phyloP scores from a whole-genome alignment of 345 rosid genomes.

The Eucalyptus virginea region DNA sequence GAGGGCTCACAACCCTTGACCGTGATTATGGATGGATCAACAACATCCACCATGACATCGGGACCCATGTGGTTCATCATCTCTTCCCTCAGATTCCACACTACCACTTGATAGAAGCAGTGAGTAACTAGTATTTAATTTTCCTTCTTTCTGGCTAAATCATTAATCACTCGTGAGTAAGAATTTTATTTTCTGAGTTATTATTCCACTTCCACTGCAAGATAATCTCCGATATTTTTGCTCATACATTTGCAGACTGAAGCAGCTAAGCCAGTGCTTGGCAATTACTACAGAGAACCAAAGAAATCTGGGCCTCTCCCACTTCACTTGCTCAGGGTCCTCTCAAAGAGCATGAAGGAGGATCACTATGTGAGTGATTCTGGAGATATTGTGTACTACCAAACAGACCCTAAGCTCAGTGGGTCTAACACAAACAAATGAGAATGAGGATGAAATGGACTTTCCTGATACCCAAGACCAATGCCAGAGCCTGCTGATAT shows the following conservation, averaged over 20 bases:
- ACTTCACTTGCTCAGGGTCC: constrained; percentile 33
- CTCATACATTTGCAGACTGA: constrained; percentile 31
- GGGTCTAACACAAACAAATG: background rate
- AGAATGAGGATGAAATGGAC: background rate
- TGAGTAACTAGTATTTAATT: constrained; percentile 5
- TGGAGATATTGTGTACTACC: constrained; percentile 69
- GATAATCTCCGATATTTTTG: background rate
- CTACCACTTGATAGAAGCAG: constrained; percentile 85
- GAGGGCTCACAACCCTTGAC: constrained; percentile 88
- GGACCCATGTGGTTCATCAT: constrained; percentile 92
- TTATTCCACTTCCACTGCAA: background rate
- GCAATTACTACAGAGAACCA: constrained; percentile 77
- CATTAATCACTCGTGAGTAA: background rate
- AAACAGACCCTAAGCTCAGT: constrained; percentile 30
- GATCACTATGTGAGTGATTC: constrained; percentile 70
- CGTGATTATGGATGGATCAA: constrained; percentile 83
- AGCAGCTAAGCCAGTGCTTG: constrained; percentile 79
- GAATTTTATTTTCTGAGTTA: background rate
- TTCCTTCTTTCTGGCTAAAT: background rate
- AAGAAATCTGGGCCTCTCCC: constrained; percentile 66
- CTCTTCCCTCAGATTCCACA: constrained; percentile 98
- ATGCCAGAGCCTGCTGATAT: background rate
- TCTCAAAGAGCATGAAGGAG: constrained; percentile 43
- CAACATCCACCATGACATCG: constrained; percentile 90
- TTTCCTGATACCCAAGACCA: background rate